A percentile compares a stretch with the other conserved stretches of the same genome.
phyloP scores from a whole-genome alignment of 83 land plant genomes.

The Larix sibirica region DNA sequence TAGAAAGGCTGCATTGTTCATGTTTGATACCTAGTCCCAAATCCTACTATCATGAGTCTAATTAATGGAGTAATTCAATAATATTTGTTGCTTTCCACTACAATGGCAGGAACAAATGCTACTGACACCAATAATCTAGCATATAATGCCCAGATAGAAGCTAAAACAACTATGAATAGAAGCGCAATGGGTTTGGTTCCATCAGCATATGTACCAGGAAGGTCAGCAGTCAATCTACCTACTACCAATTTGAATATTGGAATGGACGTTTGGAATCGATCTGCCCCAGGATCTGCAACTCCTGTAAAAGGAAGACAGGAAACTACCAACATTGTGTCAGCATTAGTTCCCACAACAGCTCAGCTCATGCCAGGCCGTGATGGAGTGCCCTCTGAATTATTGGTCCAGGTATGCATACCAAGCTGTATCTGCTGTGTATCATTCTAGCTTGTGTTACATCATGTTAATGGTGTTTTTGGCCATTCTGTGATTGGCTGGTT shows the following conservation, averaged over 20 bases:
- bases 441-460: background rate
- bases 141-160: slow-evolving; percentile 9
- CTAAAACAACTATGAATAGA: background rate
- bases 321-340: slow-evolving; percentile 13
- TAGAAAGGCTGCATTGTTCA: background rate
- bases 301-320: slow-evolving; percentile 29
- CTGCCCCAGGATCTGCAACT: slow-evolving; percentile 24
- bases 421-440: background rate
- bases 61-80: too few species aligned
- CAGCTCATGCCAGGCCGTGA: slow-evolving; percentile 22
- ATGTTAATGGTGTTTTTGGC: background rate
- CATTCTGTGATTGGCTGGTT: background rate
- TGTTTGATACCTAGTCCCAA: too few species aligned
- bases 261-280: slow-evolving; percentile 42
- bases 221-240: slow-evolving; percentile 38
- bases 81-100: background rate
- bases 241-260: slow-evolving; percentile 65
- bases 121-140: slow-evolving; percentile 10
- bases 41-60: too few species aligned
- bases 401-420: slow-evolving; percentile 44
- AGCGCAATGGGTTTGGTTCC: slow-evolving; percentile 14
- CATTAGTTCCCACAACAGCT: slow-evolving; percentile 15
- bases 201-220: slow-evolving; percentile 36
- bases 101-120: slow-evolving; percentile 27
- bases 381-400: slow-evolving; percentile 46